A percentile compares a stretch with the other conserved stretches of the same genome.
These are phyloP conservation scores for Alternaria arborescens DNA, from an alignment of 2,329 filamentous ascomycete genomes.

Conservation along the genomic window DNA sequence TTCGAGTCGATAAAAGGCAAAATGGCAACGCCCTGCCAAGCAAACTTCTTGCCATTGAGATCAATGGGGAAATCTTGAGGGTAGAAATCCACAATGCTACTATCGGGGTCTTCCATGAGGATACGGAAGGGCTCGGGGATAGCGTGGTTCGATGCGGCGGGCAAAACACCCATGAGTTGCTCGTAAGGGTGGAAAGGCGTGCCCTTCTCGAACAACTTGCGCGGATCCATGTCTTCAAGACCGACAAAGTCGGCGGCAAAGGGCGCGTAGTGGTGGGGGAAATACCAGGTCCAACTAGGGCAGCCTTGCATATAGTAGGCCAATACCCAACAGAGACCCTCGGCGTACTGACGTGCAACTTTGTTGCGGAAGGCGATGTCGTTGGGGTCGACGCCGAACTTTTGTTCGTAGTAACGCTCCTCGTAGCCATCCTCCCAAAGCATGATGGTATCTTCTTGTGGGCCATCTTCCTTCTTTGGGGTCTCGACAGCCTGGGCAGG, in stretches of 20 bases:
- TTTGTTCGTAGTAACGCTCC: conserved; percentile 96
- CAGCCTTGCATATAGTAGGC: conserved; percentile 98
- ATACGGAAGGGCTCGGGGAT: conserved; percentile 88
- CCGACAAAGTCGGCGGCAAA: conserved; percentile 95
- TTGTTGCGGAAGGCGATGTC: conserved; percentile 87
- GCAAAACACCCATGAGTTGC: conserved; percentile 97
- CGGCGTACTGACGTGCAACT: conserved; percentile 90
- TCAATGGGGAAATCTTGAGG: conserved; percentile 93
- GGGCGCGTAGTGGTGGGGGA: conserved; percentile 97
- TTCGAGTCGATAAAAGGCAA: conserved; percentile 96
- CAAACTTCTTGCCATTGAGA: conserved; percentile 97
- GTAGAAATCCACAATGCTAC: conserved; percentile 96
- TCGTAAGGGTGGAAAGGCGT: conserved; percentile 90
- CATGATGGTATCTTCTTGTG: conserved; percentile 80
- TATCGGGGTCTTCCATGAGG: conserved; percentile 87
- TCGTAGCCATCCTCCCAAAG: conserved; percentile 96
- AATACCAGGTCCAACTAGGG: conserved; percentile 99
- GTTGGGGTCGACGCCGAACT: conserved; percentile 83
- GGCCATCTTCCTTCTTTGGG: conserved; percentile 61
- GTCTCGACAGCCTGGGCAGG: conserved; percentile 55
- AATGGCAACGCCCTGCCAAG: conserved; percentile 94
- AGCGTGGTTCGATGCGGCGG: conserved; percentile 89
- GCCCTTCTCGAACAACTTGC: conserved; percentile 81
- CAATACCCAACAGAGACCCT: conserved; percentile 94
- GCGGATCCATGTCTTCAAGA: conserved; percentile 73